Base-by-base conservation (phyloP, 768 basidiomycete genomes). In the Heimioporus sp. region DNA sequence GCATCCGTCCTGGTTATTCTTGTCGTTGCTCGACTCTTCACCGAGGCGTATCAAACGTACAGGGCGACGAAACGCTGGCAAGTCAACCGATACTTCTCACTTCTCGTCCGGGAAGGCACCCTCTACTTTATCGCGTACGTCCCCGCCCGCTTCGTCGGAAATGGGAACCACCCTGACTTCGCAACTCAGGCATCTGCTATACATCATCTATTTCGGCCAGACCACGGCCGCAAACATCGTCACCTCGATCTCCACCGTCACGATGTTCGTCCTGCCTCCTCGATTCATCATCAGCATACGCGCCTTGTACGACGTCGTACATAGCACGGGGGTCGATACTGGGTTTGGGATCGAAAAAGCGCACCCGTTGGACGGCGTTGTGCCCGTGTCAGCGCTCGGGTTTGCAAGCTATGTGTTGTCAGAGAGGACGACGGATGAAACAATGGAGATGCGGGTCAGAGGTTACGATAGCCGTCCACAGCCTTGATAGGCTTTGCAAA, bases 81-180 rank as follows among this genome's bases (percentile, higher is more conserved):
- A 32, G 31, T 21, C n/a, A 65, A 57, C 35, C 43, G 21, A 38
- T 65, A 55, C 13, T 13, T 64, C 37, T 19, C 46, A 10, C 51
- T 59, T 13, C 43, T 64, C 34, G 42, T 45, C 19, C 54, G 9
- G 13, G 51, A 65, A 10, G 60, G 63, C 0, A 5, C 56, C 4
- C 2, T 64, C 12, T 64, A 64, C 44, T 65, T 64, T 24, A 0
- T 52, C 10, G 48, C 19, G 63, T 64, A 55, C 40, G 63, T 64
- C 17, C 16, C 16, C 20, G 30, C 4, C 24, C n/a, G 20, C n/a
- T 43, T 31, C 9, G 31, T 31, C 31, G 5, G n/a, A 7, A 31
- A 32, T 11, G 12, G 2, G 5, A 51, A 39, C 16, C 42, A n/a
- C 2, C 8, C 30, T 35, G 43, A 13, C 40, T 42, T 7, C 13